Percentiles rank a stretch among this genome's conserved stretches.
These are phyloP conservation scores for Posidonia australis DNA, from an alignment of 106 monocot species.

Conservation along the genomic window DNA sequence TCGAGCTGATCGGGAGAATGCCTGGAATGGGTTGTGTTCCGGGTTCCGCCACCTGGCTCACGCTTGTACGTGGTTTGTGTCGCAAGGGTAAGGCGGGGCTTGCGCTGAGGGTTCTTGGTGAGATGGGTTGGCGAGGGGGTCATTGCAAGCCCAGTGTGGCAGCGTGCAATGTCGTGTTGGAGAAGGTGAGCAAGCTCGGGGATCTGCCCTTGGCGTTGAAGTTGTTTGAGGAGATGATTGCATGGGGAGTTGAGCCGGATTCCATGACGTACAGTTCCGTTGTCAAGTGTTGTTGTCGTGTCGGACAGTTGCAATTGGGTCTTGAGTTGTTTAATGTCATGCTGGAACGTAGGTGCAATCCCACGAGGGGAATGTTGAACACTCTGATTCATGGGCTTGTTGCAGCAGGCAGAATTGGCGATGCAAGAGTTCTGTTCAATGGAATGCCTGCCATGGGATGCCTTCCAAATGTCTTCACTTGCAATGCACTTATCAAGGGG, in stretches of 20 bases:
- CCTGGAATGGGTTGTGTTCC: background rate
- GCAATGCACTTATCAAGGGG: slow-evolving; percentile 11
- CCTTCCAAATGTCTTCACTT: slow-evolving; percentile 11
- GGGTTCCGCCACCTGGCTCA: background rate
- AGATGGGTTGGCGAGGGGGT: too few relatives aligned
- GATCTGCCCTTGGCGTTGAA: background rate
- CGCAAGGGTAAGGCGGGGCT: background rate
- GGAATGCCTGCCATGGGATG: slow-evolving; percentile 18
- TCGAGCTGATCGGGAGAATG: slow-evolving; percentile 3
- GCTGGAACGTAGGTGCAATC: slow-evolving; percentile 6
- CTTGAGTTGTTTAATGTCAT: slow-evolving; percentile 5
- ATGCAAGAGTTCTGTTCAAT: slow-evolving; percentile 11
- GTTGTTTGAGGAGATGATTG: slow-evolving; percentile 7
- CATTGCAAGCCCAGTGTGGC: background rate
- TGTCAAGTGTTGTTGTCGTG: slow-evolving; percentile 10
- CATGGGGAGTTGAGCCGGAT: slow-evolving; percentile 1
- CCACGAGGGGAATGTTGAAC: slow-evolving; percentile 6
- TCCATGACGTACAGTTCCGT: background rate
- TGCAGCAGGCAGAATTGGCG: background rate
- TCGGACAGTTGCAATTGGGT: background rate
- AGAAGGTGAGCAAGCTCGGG: background rate
- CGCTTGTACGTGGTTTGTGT: slow-evolving; percentile 1
- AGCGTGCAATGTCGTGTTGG: background rate
- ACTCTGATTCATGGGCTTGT: slow-evolving; percentile 6
- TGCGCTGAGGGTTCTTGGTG: slow-evolving; percentile 1